These are phyloP conservation scores for Xerocomus brunneocitrinus DNA, from an alignment of 768 basidiomycete genomes.

Conservation along the genomic window DNA sequence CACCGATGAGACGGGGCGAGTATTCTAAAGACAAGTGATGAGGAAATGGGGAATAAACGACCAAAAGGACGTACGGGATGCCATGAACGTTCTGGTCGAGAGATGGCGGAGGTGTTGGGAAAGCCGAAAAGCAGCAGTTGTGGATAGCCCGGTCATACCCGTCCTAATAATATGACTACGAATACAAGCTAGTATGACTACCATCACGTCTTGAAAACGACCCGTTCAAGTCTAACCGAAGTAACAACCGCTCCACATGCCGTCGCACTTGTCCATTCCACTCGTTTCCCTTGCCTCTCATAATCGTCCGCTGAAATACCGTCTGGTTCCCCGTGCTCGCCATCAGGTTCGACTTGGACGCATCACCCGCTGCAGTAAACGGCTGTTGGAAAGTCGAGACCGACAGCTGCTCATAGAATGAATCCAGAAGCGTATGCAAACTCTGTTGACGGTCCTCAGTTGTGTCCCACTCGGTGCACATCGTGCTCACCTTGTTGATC, in stretches of 20 bases:
- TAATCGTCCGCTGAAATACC: slow-evolving; percentile 45
- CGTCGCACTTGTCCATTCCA: slow-evolving; percentile 66
- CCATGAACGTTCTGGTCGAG: slow-evolving; percentile 47
- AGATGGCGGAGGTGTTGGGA: slow-evolving; percentile 61
- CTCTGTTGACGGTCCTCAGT: slow-evolving; percentile 40
- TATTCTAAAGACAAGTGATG: slow-evolving; percentile 45
- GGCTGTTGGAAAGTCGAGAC: slow-evolving; percentile 73
- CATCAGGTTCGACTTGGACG: slow-evolving; percentile 68
- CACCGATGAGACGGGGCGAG: slow-evolving; percentile 74
- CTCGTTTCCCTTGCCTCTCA: slow-evolving; percentile 49
- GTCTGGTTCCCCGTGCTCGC: slow-evolving; percentile 47
- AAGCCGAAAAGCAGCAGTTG: slow-evolving; percentile 39
- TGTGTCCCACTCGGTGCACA: neutral
- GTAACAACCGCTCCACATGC: slow-evolving; percentile 76
- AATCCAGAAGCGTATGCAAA: slow-evolving; percentile 59
- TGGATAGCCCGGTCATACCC: neutral
- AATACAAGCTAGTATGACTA: neutral
- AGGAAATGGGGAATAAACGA: slow-evolving; percentile 1
- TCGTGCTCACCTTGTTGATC: slow-evolving; percentile 60
- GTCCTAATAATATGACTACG: neutral
- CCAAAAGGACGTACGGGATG: slow-evolving; percentile 9
- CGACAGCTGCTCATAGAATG: slow-evolving; percentile 80
- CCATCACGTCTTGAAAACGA: slow-evolving; percentile 52
- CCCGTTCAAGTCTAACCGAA: slow-evolving; percentile 84
- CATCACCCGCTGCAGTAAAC: slow-evolving; percentile 56